Percentiles rank a stretch among this genome's conserved stretches.
Conservation (phyloP, 495 filamentous ascomycete genomes). For the Penicillium dipodomyicola region DNA sequence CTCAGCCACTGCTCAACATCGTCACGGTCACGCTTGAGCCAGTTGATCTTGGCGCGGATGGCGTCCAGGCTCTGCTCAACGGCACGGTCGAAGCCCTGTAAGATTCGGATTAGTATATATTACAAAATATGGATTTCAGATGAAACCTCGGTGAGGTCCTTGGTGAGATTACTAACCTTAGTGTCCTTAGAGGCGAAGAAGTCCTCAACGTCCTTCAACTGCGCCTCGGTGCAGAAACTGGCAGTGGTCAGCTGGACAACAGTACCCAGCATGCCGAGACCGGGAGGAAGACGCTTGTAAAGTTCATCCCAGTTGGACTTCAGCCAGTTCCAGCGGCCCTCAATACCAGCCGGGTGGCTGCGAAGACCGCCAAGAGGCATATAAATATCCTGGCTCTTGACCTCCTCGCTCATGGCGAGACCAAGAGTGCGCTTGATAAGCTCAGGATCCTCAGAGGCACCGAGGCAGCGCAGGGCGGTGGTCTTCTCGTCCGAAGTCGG, state of each 20-base stretch:
- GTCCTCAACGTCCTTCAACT: slow-evolving; percentile 67
- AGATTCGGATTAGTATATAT: slow-evolving; percentile 15
- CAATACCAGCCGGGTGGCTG: slow-evolving; percentile 71
- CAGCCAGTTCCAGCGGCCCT: slow-evolving; percentile 80
- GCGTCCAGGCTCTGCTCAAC: slow-evolving; percentile 61
- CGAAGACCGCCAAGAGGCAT: slow-evolving; percentile 78
- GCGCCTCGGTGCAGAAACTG: slow-evolving; percentile 73
- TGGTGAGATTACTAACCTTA: slow-evolving; percentile 51
- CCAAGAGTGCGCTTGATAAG: slow-evolving; percentile 79
- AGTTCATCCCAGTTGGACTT: slow-evolving; percentile 82
- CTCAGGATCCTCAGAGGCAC: slow-evolving; percentile 70
- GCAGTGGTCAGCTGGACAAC: slow-evolving; percentile 82
- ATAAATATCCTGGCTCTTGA: slow-evolving; percentile 97
- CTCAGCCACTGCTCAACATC: slow-evolving; percentile 62
- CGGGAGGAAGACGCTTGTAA: slow-evolving; percentile 72
- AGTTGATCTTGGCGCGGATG: slow-evolving; percentile 58
- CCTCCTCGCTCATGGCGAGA: slow-evolving; percentile 72
- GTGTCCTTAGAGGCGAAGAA: slow-evolving; percentile 83
- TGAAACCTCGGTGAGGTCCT: background rate
- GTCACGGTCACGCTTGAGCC: slow-evolving; percentile 59
- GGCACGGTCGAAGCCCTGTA: slow-evolving; percentile 56
- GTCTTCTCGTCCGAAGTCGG: slow-evolving; percentile 90
- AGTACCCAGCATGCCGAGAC: slow-evolving; percentile 77
- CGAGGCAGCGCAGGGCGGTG: slow-evolving; percentile 85
- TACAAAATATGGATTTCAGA: background rate